Evolutionary conservation across 176 grass and related monocot species (phyloP).

Genomic region (Oryza officinalis): DNA sequence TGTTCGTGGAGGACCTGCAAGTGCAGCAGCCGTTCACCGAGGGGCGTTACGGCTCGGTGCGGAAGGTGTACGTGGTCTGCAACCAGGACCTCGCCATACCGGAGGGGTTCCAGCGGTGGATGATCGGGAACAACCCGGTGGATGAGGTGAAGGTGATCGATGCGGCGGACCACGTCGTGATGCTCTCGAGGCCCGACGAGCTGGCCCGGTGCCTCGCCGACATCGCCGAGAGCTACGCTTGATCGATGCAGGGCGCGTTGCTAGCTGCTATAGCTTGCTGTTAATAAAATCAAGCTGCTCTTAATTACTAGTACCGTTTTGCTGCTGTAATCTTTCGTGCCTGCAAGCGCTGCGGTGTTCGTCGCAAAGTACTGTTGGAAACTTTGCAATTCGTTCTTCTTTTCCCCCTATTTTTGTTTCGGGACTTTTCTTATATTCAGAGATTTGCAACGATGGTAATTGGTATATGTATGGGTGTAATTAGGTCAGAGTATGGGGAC

Average conservation of each 20-base stretch:
- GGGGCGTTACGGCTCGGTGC: constrained; percentile 57
- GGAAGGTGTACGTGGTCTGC: constrained; percentile 57
- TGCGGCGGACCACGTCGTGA: constrained; percentile 57
- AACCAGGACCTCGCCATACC: constrained; percentile 47
- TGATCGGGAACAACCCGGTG: constrained; percentile 49
- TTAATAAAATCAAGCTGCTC: background rate
- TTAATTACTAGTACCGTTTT: no score
- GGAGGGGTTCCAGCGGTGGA: constrained; percentile 49
- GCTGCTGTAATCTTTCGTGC: no score
- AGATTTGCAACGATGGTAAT: no score
- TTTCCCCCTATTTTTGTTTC: no score
- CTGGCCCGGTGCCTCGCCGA: constrained; percentile 38
- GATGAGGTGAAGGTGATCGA: constrained; percentile 58
- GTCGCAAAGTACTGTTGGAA: no score
- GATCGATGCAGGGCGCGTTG: background rate
- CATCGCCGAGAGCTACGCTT: constrained; percentile 36
- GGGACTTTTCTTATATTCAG: no score
- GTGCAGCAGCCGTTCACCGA: constrained; percentile 34
- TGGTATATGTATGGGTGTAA: no score
- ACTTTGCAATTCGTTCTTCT: no score
- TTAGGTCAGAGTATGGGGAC: no score
- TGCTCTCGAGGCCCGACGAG: constrained; percentile 57
- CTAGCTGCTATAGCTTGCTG: background rate
- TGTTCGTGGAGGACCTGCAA: constrained; percentile 59
- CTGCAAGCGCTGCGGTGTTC: no score